Percentiles rank a stretch among this genome's conserved stretches.
These are phyloP conservation scores for Stachybotrys chartarum DNA, from an alignment of 2,329 filamentous ascomycete genomes.

Conservation along the genomic window DNA sequence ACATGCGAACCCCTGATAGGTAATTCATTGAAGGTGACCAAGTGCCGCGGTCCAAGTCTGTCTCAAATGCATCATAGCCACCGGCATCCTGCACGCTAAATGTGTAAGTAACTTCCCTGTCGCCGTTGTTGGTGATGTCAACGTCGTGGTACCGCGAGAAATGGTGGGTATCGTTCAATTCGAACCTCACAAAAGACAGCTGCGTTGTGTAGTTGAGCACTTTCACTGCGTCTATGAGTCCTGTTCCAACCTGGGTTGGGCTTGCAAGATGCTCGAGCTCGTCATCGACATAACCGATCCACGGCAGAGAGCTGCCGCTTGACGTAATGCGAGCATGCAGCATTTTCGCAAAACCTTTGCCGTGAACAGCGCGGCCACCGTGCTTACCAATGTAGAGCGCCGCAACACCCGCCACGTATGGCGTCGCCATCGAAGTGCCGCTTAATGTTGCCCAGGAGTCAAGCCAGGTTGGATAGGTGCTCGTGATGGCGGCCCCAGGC, in stretches of 20 bases:
- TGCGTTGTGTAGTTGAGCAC: neutral
- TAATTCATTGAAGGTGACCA: neutral
- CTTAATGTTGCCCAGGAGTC: neutral
- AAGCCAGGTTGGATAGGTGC: neutral
- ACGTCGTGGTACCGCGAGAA: neutral
- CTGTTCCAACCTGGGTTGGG: neutral
- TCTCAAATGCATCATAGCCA: neutral
- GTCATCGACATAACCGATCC: neutral
- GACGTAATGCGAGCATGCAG: slow-evolving; percentile 8
- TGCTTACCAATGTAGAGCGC: slow-evolving; percentile 15
- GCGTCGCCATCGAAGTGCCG: slow-evolving; percentile 40
- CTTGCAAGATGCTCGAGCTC: neutral
- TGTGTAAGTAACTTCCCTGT: neutral
- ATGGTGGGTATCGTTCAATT: neutral
- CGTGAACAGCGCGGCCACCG: slow-evolving; percentile 9
- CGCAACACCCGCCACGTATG: slow-evolving; percentile 31
- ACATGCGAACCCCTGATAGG: neutral
- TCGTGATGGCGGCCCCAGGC: neutral
- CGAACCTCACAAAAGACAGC: neutral
- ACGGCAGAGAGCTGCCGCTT: slow-evolving; percentile 4
- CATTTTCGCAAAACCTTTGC: slow-evolving; percentile 7
- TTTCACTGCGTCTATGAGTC: neutral
- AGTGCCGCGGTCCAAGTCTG: neutral
- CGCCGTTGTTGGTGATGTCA: slow-evolving; percentile 1
- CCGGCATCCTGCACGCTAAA: slow-evolving; percentile 1